phyloP scores from a whole-genome alignment of 768 basidiomycete genomes.

The Lentinula guzmanii region DNA sequence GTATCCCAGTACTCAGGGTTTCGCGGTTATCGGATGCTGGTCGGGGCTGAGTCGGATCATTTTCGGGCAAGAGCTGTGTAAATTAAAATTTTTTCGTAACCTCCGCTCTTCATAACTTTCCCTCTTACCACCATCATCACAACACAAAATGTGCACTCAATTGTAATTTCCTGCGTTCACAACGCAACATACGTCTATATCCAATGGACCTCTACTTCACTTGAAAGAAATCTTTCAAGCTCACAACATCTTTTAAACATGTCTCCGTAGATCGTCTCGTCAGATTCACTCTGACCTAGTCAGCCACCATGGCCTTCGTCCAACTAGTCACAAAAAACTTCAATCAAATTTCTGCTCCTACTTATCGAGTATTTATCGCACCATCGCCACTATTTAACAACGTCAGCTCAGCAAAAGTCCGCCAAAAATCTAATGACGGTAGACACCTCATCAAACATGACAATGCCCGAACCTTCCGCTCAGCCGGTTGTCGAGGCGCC shows the following conservation, averaged over 20 bases:
- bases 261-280: constrained; percentile 48
- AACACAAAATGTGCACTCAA: constrained; percentile 35
- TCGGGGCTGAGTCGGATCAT: not conserved
- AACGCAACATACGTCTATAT: constrained; percentile 29
- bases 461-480: constrained; percentile 8
- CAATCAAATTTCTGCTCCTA: constrained; percentile 24
- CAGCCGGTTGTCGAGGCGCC: constrained; percentile 11
- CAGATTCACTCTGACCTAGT: constrained; percentile 60
- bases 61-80: not conserved
- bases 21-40: not conserved
- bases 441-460: not conserved
- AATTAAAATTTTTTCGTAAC: not conserved
- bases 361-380: constrained; percentile 44
- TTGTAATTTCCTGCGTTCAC: constrained; percentile 45
- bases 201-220: constrained; percentile 26
- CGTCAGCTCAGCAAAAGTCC: constrained; percentile 51
- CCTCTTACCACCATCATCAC: not conserved
- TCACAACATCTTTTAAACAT: constrained; percentile 46
- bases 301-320: constrained; percentile 76
- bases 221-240: constrained; percentile 50
- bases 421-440: not conserved
- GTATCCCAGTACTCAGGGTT: not conserved
- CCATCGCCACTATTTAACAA: constrained; percentile 59
- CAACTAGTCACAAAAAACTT: constrained; percentile 50
- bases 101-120: not conserved